Base-by-base conservation (phyloP, 371 early-diverging fungal species). In the Mortierella sp. region DNA sequence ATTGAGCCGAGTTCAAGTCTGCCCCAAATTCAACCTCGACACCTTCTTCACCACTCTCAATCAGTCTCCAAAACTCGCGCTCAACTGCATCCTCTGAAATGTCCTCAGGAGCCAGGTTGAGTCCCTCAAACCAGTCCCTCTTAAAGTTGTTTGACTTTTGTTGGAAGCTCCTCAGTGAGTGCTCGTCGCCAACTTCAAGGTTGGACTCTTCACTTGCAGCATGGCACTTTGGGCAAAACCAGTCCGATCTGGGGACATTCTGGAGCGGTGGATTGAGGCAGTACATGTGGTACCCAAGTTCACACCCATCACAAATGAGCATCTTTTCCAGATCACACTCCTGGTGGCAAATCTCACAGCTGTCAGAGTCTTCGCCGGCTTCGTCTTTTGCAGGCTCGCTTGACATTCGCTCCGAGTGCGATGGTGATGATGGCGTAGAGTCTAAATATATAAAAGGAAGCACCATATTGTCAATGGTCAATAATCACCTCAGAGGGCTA, bases 1-100 rank as follows among this genome's bases (percentile, higher is more conserved):
- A 94, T 46, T 91, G 89, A 11, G 95, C 90, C 7, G 96, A 91
- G 72, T 96, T 97, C 57, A 97, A 82, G 82, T 98, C 98, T 0
- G 98, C 97, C 4, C 98, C 99, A 74, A 98, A 97, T 83, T 97
- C 97, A 0, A 98, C 97, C 72, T 96, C 92, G 5, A 94, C 93
- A 25, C 91, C 90, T 65, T 96, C 95, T 62, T 92, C 91, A 1
- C 95, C 92, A 29, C 91, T 89, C 29, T 95, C 92, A 0, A 96
- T 94, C 21, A 97, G 85, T 21, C 94, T 84, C 99, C 99, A 98
- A 72, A 98, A 98, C 83, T 97, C 97, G 14, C 84, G 77, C 82
- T 98, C 99, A 19, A 93, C 91, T 18, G 88, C 90, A 58, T 92
- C 90, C 75, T 96, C 98, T 0, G 92, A 83, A 0, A 96, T 89